Evolutionary conservation across 441 rosid species (phyloP).

Genomic region (Brassica hybrid): DNA sequence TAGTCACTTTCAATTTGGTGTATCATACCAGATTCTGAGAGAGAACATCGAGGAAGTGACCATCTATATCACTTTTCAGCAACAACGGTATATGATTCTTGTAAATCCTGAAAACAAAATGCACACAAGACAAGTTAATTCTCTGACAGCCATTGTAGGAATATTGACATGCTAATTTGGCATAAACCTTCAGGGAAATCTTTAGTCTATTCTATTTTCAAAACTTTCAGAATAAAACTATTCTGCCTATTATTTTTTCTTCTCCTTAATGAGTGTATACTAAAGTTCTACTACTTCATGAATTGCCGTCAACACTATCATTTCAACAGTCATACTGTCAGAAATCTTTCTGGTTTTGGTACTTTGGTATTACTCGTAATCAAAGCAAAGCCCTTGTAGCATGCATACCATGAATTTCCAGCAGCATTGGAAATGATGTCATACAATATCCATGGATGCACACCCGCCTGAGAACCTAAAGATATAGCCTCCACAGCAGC

Average conservation of each 20-base stretch:
- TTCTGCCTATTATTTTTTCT: neutral
- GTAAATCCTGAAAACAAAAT: slow-evolving; percentile 68
- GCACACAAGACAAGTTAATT: slow-evolving; percentile 16
- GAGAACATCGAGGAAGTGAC: slow-evolving; percentile 56
- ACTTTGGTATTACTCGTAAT: neutral
- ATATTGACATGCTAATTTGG: slow-evolving; percentile 8
- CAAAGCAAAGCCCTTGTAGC: slow-evolving; percentile 19
- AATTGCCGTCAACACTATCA: slow-evolving; percentile 19
- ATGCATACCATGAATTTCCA: slow-evolving; percentile 88
- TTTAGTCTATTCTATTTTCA: slow-evolving; percentile 5
- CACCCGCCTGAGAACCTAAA: slow-evolving; percentile 71
- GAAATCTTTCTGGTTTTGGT: neutral
- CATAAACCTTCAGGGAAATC: slow-evolving; percentile 20
- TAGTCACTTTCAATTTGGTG: slow-evolving; percentile 7
- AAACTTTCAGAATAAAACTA: slow-evolving; percentile 8
- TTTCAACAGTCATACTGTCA: neutral
- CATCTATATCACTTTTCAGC: slow-evolving; percentile 58
- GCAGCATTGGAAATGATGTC: slow-evolving; percentile 97
- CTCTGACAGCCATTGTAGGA: slow-evolving; percentile 2
- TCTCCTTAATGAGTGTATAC: slow-evolving; percentile 7
- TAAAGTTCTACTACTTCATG: slow-evolving; percentile 20
- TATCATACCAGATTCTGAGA: slow-evolving; percentile 73
- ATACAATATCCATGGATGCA: slow-evolving; percentile 95
- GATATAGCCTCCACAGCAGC: slow-evolving; percentile 93
- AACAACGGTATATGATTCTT: slow-evolving; percentile 69